Evolutionary conservation across 148 eudicot species (phyloP), one percentile per base, ranked within the genome.

Genomic region (Salicornia ramosissima): DNA sequence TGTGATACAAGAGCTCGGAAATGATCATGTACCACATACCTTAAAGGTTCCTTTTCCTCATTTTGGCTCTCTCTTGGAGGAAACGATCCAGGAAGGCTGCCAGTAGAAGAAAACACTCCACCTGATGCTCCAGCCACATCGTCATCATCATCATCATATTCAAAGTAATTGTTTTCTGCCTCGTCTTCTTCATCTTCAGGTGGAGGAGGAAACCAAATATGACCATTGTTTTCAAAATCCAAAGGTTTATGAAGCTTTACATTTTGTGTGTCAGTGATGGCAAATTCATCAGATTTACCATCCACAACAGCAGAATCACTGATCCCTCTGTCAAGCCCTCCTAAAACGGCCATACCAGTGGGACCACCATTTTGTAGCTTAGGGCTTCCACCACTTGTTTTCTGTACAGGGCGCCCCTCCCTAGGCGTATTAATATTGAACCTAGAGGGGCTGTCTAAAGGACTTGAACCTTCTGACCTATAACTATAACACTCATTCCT

Each of bases 1-100:
- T 94, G 97, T 18, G 86, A 91, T 21, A 94, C 97, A 78, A 94
- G 97, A 69, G 97, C 96, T 79, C 93, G 87, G 73, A 94, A 94
- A 85, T 94, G 97, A 43, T 96, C 88, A 47, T 89, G 86, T 22
- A 94, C 77, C 42, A 74, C 86, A 68, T 80, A 77, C 78, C 69
- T 87, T 43, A 88, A 64, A 36, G 90, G 85, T 77, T 84, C 89
- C 75, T 78, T 79, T 69, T 78, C 86, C 71, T 64, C 84, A 63
- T 63, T 69, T 40, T 77, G 84, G 66, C 81, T 87, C 69, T 85
- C 93, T 79, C 83, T 84, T 10, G 36, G 65, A 36, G 77, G 75
- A 21, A 70, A 80, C 47, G 67, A 52, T 67, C 80, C 74, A 67
- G 79, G 50, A 61, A 80, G 80, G 75, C 75, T 76, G 59, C 61